Base-by-base conservation (phyloP, 139 green algal species). In the Coelastrella sp. region DNA sequence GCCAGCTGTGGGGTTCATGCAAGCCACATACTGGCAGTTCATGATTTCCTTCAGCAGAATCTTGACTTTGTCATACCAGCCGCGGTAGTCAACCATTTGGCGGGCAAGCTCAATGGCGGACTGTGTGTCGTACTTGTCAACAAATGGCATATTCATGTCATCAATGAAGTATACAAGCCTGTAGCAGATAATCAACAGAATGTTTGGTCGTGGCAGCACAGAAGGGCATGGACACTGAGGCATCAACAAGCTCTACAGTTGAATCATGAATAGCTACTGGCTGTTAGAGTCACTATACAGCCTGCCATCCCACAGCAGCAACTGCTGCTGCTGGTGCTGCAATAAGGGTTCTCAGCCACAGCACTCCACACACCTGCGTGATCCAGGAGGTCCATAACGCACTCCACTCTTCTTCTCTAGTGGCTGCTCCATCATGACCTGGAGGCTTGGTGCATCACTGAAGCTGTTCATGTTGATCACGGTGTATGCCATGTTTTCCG, bases 71-170 rank as follows among this genome's bases (percentile, higher is more conserved):
- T 98, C 96, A 89, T 96, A 98, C 97, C 97, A 99, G 60, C 97
- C 97, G 49, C 94, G 79, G 89, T 98, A 98, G 93, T 99, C 97
- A 4, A 98, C 92, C 89, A 92, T 93, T 93, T 99, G 97, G 15
- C 97, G 93, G 66, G 97, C 90, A 58, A 99, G 95, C 94, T 99
- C 97, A 79, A 99, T 96, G 17, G 97, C 96, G 1, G 92, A 95
- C 92, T 99, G 97, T 12, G 97, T 99, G 93, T 98, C 96, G 78
- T 99, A 99, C 94, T 99, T 99, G 95, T 99, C 97, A 15, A 97
- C 93, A 57, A 94, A 95, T 0, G 97, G 96, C 97, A 99, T 98
- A 93, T 98, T 99, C 85, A 97, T 94, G 93, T 98, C 97, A 85
- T 99, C 97, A 8, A 99, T 89, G 80, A 99, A 99, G 93, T 97